Evolutionary conservation across 331 rosid genomes (phyloP).

Genomic region (Arachis monticola): DNA sequence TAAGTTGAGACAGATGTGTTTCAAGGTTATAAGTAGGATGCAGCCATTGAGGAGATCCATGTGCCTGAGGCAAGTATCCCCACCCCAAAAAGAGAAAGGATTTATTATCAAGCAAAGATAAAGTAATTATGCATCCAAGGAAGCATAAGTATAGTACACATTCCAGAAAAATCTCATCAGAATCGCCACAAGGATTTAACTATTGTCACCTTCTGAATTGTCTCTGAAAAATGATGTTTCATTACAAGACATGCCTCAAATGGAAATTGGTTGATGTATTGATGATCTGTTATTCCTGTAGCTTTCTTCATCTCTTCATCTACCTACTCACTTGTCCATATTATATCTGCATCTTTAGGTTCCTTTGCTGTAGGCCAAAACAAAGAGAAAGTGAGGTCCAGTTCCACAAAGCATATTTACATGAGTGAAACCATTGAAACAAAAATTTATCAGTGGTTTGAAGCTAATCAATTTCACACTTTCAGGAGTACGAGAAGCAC

Average conservation of each 20-base stretch:
- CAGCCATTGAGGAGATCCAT: conserved; percentile 90
- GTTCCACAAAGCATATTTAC: conserved; percentile 26
- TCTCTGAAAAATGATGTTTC: conserved; percentile 97
- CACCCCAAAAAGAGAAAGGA: not conserved
- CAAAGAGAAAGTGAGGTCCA: conserved; percentile 34
- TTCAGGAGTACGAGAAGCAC: conserved; percentile 78
- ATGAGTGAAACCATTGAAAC: conserved; percentile 24
- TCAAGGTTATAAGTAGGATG: conserved; percentile 96
- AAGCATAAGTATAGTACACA: conserved; percentile 2
- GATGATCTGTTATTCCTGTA: conserved; percentile 79
- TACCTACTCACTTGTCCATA: conserved; percentile 87
- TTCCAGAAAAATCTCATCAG: conserved; percentile 10
- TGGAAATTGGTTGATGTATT: conserved; percentile 87
- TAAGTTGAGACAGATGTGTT: conserved; percentile 80
- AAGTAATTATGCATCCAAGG: conserved; percentile 14
- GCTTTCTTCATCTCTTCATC: conserved; percentile 88
- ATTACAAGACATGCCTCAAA: conserved; percentile 96
- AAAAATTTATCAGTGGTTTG: conserved; percentile 25
- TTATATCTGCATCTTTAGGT: conserved; percentile 85
- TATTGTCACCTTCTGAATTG: conserved; percentile 77
- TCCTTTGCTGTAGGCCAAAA: conserved; percentile 66
- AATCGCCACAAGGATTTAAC: conserved; percentile 31
- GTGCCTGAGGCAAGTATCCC: conserved; percentile 59
- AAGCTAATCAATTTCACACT: conserved; percentile 36
- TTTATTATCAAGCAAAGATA: not conserved